Evolutionary conservation across 768 basidiomycete genomes (phyloP), one percentile per base, ranked within the genome.

Genomic region (Mycena alexandri): DNA sequence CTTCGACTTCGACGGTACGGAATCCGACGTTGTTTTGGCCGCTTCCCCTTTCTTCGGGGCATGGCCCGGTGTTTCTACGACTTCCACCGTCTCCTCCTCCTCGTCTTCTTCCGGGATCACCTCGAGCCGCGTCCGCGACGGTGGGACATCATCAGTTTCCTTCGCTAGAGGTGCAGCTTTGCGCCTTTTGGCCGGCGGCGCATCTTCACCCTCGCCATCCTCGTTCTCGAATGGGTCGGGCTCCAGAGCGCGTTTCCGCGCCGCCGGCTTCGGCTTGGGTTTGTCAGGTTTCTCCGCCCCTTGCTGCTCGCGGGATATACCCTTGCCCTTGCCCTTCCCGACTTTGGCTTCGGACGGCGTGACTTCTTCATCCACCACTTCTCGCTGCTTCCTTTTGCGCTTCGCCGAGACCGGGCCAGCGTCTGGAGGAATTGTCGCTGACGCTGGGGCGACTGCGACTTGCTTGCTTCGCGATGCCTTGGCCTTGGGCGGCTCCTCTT

Each of bases 21-120:
- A 21, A n/a, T 61, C 53, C 33, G 34, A 6, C 11, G 12, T 21
- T 4, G 16, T 38, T 38, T 43, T 51, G n/a, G 55, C 47, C 36
- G 24, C 24, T 7, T 14, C 24, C 29, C 52, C n/a, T 36, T 47
- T 24, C 52, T 54, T 60, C 2, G 12, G 44, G 8, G 33, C 51
- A 13, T 3, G 60, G 24, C 13, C 21, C 5, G 47, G 63, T 25
- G 33, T 57, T 42, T 47, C 55, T 52, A 60, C 44, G 17, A 33
- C 16, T 19, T 56, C 24, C 41, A 44, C 54, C 29, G 44, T 51
- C 59, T 63, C 69, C 10, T 63, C 69, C 10, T 67, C 63, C 25
- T 65, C 64, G 41, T 70, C 69, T 43, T 71, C 69, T 53, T 66
- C 69, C 33, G 24, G 17, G 16, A 64, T 67, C 38, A 22, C 65